Conservation (phyloP, 1,139 yeast species). For the Saccharomyces hybrid region DNA sequence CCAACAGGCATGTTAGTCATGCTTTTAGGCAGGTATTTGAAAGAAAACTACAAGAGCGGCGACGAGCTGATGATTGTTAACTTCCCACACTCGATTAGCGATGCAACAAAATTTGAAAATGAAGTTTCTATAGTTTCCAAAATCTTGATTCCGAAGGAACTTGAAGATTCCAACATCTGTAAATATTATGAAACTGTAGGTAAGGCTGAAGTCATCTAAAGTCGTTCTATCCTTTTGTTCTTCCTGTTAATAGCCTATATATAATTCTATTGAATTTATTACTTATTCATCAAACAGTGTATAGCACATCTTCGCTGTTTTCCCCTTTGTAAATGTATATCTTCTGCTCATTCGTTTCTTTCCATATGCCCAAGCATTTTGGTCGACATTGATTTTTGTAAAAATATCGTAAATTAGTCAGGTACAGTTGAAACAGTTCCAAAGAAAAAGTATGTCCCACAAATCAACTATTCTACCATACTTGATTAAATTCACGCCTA, state of each 20-base stretch:
- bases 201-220: constrained; percentile 32
- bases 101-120: constrained; percentile 46
- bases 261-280: no score
- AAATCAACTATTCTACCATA: constrained; percentile 27
- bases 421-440: neutral
- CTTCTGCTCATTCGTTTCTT: no score
- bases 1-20: constrained; percentile 57
- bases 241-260: neutral
- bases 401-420: no score
- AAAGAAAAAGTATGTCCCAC: constrained; percentile 15
- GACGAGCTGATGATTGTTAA: constrained; percentile 43
- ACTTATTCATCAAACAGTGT: no score
- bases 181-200: constrained; percentile 57
- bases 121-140: constrained; percentile 38
- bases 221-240: neutral
- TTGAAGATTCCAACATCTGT: constrained; percentile 36
- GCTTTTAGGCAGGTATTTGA: constrained; percentile 43
- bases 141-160: constrained; percentile 29
- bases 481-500: constrained; percentile 26
- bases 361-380: no score
- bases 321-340: neutral
- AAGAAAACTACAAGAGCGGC: constrained; percentile 35
- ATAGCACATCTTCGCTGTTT: neutral
- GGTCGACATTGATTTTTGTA: no score
- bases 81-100: constrained; percentile 53